phyloP scores from a whole-genome alignment of 2,329 filamentous ascomycete genomes.

The Arachnomyces sp. region DNA sequence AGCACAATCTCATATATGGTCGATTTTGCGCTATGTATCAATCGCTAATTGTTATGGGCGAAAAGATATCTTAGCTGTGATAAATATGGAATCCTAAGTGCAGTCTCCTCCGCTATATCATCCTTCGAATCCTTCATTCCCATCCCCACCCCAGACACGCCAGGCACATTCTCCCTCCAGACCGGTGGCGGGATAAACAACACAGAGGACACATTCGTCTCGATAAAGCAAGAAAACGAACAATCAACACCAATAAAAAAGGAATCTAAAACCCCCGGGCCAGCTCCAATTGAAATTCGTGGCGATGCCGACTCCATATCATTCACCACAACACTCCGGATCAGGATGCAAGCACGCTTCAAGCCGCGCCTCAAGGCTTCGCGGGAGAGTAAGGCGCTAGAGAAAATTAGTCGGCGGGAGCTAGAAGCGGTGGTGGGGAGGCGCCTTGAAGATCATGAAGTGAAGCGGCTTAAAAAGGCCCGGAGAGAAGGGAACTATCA shows the following conservation, averaged over 20 bases:
- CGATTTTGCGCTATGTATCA: background rate
- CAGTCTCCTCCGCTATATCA: slow-evolving; percentile 72
- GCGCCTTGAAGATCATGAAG: slow-evolving; percentile 74
- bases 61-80: slow-evolving; percentile 76
- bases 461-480: slow-evolving; percentile 73
- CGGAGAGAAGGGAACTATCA: slow-evolving; percentile 83
- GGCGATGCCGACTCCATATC: slow-evolving; percentile 64
- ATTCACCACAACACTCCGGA: slow-evolving; percentile 64
- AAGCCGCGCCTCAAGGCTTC: slow-evolving; percentile 73
- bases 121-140: slow-evolving; percentile 72
- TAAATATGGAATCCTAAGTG: slow-evolving; percentile 69
- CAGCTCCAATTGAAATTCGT: slow-evolving; percentile 53
- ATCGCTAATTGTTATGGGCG: slow-evolving; percentile 5
- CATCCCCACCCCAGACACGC: slow-evolving; percentile 55
- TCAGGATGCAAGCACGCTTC: slow-evolving; percentile 93
- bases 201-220: slow-evolving; percentile 59
- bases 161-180: slow-evolving; percentile 67
- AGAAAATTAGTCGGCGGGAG: slow-evolving; percentile 81
- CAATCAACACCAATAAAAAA: slow-evolving; percentile 35
- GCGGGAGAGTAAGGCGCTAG: slow-evolving; percentile 74
- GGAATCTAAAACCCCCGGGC: slow-evolving; percentile 19
- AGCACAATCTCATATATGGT: background rate
- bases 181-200: slow-evolving; percentile 43
- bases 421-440: slow-evolving; percentile 74
- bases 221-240: slow-evolving; percentile 46